phyloP scores from a whole-genome alignment of 768 basidiomycete species.

The Tubosaeta sp. region DNA sequence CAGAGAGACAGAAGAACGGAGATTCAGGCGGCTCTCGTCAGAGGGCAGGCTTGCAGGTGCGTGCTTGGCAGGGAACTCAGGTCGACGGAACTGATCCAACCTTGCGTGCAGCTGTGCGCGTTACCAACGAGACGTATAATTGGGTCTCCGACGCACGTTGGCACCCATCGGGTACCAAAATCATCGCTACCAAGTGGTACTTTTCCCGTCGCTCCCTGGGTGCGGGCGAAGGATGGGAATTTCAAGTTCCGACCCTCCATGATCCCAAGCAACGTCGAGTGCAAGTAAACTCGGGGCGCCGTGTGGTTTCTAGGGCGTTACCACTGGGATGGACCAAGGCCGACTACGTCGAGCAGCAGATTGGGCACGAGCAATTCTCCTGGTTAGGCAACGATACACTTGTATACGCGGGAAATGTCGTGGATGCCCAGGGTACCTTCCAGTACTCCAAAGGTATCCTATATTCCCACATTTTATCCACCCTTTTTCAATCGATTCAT shows the following conservation, averaged over 20 bases:
- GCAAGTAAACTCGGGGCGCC: slow-evolving; percentile 42
- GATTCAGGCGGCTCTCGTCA: slow-evolving; percentile 43
- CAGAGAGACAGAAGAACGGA: slow-evolving; percentile 47
- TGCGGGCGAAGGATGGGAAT: slow-evolving; percentile 74
- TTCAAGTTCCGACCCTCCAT: slow-evolving; percentile 38
- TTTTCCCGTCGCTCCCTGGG: slow-evolving; percentile 59
- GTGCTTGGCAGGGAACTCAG: background rate
- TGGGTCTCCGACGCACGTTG: slow-evolving; percentile 68
- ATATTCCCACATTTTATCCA: background rate
- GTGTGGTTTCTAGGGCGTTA: slow-evolving; percentile 51
- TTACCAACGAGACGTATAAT: slow-evolving; percentile 74
- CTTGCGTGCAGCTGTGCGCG: slow-evolving; percentile 33
- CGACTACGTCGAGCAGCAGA: slow-evolving; percentile 63
- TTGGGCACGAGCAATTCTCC: slow-evolving; percentile 68
- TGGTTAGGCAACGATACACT: slow-evolving; percentile 56
- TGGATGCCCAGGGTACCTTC: slow-evolving; percentile 43
- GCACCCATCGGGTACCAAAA: slow-evolving; percentile 57
- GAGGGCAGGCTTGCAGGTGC: slow-evolving; percentile 55
- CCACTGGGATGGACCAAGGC: slow-evolving; percentile 59
- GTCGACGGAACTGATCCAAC: slow-evolving; percentile 2
- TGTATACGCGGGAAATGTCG: slow-evolving; percentile 64
- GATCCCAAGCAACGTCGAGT: slow-evolving; percentile 21
- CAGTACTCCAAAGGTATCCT: slow-evolving; percentile 60
- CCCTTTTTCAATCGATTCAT: background rate
- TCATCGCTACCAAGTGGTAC: slow-evolving; percentile 80